Percentiles rank a stretch among this genome's conserved stretches.
phyloP scores from a whole-genome alignment of 768 basidiomycete species.

The Boletus vinaceobasis region DNA sequence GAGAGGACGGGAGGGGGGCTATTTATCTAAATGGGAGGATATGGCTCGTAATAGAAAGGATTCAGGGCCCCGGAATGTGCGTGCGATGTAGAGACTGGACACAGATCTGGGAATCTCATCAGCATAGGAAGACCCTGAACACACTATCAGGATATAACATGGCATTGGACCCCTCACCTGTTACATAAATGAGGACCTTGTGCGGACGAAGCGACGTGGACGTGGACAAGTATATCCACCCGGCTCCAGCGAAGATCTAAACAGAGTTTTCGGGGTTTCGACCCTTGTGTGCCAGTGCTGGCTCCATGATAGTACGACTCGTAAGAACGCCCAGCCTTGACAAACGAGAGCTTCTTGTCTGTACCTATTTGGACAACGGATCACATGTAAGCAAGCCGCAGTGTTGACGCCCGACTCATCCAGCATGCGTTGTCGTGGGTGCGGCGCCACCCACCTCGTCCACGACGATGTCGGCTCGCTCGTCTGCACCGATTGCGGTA shows the following conservation, averaged over 20 bases:
- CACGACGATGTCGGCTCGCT: constrained; percentile 56
- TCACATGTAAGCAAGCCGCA: not conserved
- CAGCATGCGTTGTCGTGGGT: constrained; percentile 45
- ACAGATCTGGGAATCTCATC: not conserved
- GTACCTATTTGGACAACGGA: too few species aligned
- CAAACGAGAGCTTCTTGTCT: too few species aligned
- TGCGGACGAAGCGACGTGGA: not conserved
- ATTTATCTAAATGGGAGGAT: constrained; percentile 32
- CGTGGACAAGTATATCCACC: not conserved
- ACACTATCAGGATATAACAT: constrained; percentile 12
- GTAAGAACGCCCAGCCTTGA: too few species aligned
- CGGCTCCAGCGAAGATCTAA: too few species aligned
- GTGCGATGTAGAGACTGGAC: not conserved
- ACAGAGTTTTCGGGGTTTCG: not conserved
- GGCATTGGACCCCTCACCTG: too few species aligned
- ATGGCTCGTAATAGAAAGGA: not conserved
- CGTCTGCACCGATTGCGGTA: constrained; percentile 70
- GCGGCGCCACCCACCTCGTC: constrained; percentile 50
- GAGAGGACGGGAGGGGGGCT: constrained; percentile 14
- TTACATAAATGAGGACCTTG: not conserved
- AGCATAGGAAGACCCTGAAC: constrained; percentile 23
- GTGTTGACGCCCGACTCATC: not conserved
- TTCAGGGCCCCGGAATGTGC: constrained; percentile 3
- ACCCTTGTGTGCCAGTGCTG: too few species aligned
- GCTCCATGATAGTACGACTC: too few species aligned